Evolutionary conservation across 345 rosid genomes (phyloP).

Genomic region (Acer yangbiense): DNA sequence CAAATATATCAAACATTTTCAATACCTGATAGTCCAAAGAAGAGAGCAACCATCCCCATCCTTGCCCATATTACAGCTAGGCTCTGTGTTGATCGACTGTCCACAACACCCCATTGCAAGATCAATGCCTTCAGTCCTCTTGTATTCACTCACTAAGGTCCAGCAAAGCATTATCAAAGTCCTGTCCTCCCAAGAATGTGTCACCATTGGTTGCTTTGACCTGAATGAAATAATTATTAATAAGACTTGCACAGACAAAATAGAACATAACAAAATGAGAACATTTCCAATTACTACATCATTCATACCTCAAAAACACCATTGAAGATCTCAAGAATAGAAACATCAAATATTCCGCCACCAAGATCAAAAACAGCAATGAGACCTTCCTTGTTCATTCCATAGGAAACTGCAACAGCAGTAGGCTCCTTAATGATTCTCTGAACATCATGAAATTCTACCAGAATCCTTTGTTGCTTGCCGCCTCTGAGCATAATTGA

Average conservation of each 20-base stretch:
- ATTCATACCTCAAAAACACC: conserved; percentile 82
- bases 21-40: too few species aligned
- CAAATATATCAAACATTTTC: too few species aligned
- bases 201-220: conserved; percentile 98
- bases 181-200: conserved; percentile 94
- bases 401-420: conserved; percentile 86
- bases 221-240: conserved; percentile 30
- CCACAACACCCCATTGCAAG: too few species aligned
- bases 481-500: conserved; percentile 95
- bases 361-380: conserved; percentile 96
- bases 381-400: conserved; percentile 90
- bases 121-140: conserved; percentile 71
- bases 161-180: conserved; percentile 76
- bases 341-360: conserved; percentile 87
- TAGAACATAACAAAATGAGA: too few species aligned
- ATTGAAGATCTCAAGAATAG: conserved; percentile 90
- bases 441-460: conserved; percentile 76
- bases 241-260: background rate
- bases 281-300: background rate
- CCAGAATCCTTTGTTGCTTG: conserved; percentile 97
- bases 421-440: conserved; percentile 93
- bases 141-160: conserved; percentile 80
- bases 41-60: too few species aligned
- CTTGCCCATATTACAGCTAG: too few species aligned
- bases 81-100: too few species aligned